A percentile compares a stretch with the other conserved stretches of the same genome.
phyloP scores from a whole-genome alignment of 208 protist species.

The Sergeia podlipaevii region DNA sequence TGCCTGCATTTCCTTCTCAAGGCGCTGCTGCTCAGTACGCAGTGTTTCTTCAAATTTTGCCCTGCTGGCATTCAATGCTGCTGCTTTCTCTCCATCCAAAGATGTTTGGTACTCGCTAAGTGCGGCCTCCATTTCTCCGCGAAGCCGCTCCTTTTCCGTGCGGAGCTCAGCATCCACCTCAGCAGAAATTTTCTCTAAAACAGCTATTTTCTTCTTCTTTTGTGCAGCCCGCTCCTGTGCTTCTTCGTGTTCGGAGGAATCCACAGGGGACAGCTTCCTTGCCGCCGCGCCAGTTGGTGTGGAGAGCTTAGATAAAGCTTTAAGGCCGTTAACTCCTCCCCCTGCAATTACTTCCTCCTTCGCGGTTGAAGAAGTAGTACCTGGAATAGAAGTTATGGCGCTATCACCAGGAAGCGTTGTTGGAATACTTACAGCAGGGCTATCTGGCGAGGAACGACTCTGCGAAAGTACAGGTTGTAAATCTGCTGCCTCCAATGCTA shows the following conservation, averaged over 20 bases:
- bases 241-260: neutral
- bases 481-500: neutral
- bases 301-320: neutral
- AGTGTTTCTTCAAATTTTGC: neutral
- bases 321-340: neutral
- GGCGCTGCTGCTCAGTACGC: neutral
- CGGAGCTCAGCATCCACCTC: conserved; percentile 16
- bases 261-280: too few species aligned
- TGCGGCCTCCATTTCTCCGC: neutral
- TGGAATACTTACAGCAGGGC: too few species aligned
- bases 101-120: conserved; percentile 2
- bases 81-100: conserved; percentile 7
- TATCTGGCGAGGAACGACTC: neutral
- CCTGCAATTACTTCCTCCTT: neutral
- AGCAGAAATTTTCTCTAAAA: conserved; percentile 9
- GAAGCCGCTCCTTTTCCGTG: conserved; percentile 7
- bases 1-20: conserved; percentile 1
- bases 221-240: conserved; percentile 4
- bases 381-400: too few species aligned
- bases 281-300: neutral
- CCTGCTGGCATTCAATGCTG: conserved; percentile 6
- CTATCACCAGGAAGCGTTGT: too few species aligned
- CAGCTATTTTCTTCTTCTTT: conserved; percentile 3
- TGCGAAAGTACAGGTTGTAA: neutral
- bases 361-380: too few species aligned